Base-by-base conservation (phyloP, 2,329 filamentous ascomycete genomes). In the Penicillium expansum region DNA sequence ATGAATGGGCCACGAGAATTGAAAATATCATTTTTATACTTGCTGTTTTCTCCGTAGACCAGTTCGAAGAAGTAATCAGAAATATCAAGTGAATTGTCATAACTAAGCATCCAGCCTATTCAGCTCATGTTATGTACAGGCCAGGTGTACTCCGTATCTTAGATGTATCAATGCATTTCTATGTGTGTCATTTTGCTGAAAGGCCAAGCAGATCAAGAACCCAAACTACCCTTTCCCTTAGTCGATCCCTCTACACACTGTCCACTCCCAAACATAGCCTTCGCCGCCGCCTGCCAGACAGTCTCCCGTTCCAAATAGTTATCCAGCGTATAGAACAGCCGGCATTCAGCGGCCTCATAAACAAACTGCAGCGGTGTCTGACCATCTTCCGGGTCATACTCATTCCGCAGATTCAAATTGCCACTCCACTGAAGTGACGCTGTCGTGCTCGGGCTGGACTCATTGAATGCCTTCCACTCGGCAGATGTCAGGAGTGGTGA, bases 261-360 rank as follows among this genome's bases (percentile, higher is more conserved):
- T 10, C 38, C 59, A 55, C 35, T 41, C 3, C 62, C 62, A 57
- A 67, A 69, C 57, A 67, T 64, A 6, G 64, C 60, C 20, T 53
- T 63, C 0, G 64, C 67, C 24, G 76, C 77, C 24, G 71, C 74
- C 30, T 71, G 73, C 85, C 86, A 88, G 33, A 83, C 65, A n/a
- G 71, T 74, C 2, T 75, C 76, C 2, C 82, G 77, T 56, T 85
- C 77, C 4, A 77, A 70, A 33, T 83, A 70, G 71, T 84, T 86
- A 2, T 76, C 69, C 16, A 76, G 67, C 2, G 85, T 85, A 58
- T 82, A 87, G 66, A 80, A 88, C 13, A 87, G 68, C 5, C 84
- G 76, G 61, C 85, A 88, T 62, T 85, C 82, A 0, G 86, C 82
- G 1, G 83, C 79, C 60, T 86, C 81, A 55, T 84, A 83, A 2